Evolutionary conservation across 768 basidiomycete genomes (phyloP).

Genomic region (Agaricus sinodeliciosus): DNA sequence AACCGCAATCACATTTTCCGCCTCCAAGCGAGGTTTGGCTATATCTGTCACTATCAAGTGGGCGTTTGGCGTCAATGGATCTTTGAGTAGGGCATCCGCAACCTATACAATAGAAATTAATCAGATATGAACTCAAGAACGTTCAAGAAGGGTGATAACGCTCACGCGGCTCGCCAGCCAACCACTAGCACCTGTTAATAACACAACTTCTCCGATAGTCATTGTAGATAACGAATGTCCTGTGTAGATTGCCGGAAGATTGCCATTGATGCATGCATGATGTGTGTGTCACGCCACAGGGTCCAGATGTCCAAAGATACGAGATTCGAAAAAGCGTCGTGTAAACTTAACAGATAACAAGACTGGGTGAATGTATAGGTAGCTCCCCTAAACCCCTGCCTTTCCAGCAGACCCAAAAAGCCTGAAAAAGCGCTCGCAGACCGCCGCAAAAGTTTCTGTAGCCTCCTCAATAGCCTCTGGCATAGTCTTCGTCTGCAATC

Average conservation of each 20-base stretch:
- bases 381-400: conserved; percentile 15
- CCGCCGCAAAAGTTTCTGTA: conserved; percentile 32
- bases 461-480: conserved; percentile 40
- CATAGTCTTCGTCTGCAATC: conserved; percentile 29
- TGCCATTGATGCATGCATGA: not conserved
- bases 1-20: conserved; percentile 24
- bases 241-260: not conserved
- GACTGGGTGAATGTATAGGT: too few species aligned
- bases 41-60: conserved; percentile 48
- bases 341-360: too few species aligned
- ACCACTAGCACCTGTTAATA: conserved; percentile 40
- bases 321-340: too few species aligned
- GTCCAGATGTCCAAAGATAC: too few species aligned
- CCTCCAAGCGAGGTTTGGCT: conserved; percentile 29
- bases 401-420: conserved; percentile 37
- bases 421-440: conserved; percentile 34
- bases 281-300: too few species aligned
- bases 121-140: not conserved
- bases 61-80: conserved; percentile 27
- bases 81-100: conserved; percentile 23
- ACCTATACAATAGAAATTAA: conserved; percentile 21
- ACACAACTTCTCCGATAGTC: conserved; percentile 23
- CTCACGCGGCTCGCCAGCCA: conserved; percentile 33
- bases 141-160: not conserved
- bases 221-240: conserved; percentile 9